Evolutionary conservation across 208 protist species (phyloP).

Genomic region (Leishmania gerbilli): DNA sequence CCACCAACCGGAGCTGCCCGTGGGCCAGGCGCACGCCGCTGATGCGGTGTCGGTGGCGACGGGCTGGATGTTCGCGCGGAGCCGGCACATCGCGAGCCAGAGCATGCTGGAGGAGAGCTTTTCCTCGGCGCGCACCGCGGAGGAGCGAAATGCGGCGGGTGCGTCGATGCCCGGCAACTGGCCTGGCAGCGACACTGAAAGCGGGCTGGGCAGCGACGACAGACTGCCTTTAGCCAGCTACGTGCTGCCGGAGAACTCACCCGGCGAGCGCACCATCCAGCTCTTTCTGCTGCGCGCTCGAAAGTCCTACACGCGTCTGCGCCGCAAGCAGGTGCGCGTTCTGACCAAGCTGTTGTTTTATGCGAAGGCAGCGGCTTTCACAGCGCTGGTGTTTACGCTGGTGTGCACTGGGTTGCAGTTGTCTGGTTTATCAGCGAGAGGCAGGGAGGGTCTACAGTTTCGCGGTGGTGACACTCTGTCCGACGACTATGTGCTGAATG

Average conservation of each 20-base stretch:
- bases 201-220: neutral
- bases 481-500: neutral
- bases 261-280: constrained; percentile 19
- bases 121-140: neutral
- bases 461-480: neutral
- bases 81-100: constrained; percentile 12
- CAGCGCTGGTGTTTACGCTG: neutral
- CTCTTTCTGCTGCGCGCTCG: constrained; percentile 22
- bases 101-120: constrained; percentile 16
- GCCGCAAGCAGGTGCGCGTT: neutral
- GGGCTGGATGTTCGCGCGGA: constrained; percentile 20
- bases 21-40: neutral
- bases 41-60: neutral
- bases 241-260: constrained; percentile 11
- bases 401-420: constrained; percentile 5
- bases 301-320: constrained; percentile 17
- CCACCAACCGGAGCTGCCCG: neutral
- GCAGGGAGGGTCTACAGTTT: neutral
- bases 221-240: neutral
- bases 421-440: neutral
- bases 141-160: neutral
- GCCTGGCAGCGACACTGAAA: constrained; percentile 12
- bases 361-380: neutral
- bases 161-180: constrained; percentile 6
- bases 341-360: neutral